A percentile compares a stretch with the other conserved stretches of the same genome.
phyloP scores from a whole-genome alignment of 2,329 filamentous ascomycete genomes.

The Colletotrichum sp. region DNA sequence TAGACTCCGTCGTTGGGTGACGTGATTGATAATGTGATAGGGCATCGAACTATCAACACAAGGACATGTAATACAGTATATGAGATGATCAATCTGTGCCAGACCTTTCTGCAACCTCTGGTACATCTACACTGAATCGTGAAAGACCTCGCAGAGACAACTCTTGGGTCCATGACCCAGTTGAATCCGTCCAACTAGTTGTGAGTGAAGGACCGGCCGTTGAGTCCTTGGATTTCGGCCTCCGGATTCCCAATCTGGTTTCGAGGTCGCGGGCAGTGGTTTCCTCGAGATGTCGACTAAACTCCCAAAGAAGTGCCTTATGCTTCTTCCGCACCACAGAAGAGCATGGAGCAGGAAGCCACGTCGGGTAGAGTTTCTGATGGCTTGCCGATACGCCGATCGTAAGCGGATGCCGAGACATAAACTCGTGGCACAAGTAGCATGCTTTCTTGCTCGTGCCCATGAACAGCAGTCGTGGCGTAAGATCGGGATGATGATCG shows the following conservation, averaged over 20 bases:
- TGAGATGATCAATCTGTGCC: not conserved
- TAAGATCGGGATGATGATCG: conserved; percentile 25
- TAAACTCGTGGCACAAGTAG: conserved; percentile 32
- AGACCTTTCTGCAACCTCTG: not conserved
- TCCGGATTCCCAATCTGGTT: conserved; percentile 21
- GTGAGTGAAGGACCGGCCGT: conserved; percentile 25
- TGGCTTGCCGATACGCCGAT: conserved; percentile 32
- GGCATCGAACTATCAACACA: not conserved
- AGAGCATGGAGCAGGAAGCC: conserved; percentile 30
- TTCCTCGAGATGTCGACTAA: conserved; percentile 19
- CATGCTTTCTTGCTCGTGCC: conserved; percentile 38
- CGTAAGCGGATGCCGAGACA: conserved; percentile 27
- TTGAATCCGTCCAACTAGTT: not conserved
- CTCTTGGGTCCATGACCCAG: not conserved
- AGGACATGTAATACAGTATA: not conserved
- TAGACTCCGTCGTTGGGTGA: not conserved
- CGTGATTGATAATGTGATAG: not conserved
- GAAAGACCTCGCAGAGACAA: not conserved
- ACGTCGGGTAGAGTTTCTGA: conserved; percentile 36
- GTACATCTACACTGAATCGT: not conserved
- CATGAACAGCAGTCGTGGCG: conserved; percentile 28
- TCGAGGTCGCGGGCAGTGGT: conserved; percentile 18
- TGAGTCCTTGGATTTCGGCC: conserved; percentile 20
- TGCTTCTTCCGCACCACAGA: not conserved
- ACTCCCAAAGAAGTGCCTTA: conserved; percentile 19